Evolutionary conservation across 2,329 filamentous ascomycete species (phyloP).

Genomic region (Ceratocystis cacaofunesta): DNA sequence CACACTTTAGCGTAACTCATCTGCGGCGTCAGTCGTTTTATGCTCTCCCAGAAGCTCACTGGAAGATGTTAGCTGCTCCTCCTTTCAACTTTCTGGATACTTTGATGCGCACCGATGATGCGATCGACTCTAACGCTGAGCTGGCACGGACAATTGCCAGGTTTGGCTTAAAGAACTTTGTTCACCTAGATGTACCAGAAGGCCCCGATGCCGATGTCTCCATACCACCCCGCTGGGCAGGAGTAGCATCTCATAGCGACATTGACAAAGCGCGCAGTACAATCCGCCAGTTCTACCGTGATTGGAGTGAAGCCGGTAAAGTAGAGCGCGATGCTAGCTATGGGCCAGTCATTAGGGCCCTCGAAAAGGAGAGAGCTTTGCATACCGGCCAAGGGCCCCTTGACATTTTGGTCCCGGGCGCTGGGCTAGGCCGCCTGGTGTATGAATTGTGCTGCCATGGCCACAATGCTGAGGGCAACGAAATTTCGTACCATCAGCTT

Average conservation of each 20-base stretch:
- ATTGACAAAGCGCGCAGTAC: slow-evolving; percentile 87
- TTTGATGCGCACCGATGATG: slow-evolving; percentile 64
- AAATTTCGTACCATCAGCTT: slow-evolving; percentile 96
- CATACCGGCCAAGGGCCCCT: slow-evolving; percentile 26
- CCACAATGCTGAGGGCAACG: slow-evolving; percentile 70
- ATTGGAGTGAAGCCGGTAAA: slow-evolving; percentile 73
- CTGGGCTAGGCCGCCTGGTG: slow-evolving; percentile 74
- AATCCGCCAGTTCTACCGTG: slow-evolving; percentile 82
- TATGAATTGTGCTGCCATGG: slow-evolving; percentile 69
- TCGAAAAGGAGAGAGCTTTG: slow-evolving; percentile 36
- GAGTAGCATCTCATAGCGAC: slow-evolving; percentile 55
- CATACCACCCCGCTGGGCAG: slow-evolving; percentile 51
- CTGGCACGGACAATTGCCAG: slow-evolving; percentile 65
- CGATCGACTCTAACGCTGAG: slow-evolving; percentile 77
- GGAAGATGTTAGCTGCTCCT: slow-evolving; percentile 63
- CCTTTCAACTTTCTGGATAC: slow-evolving; percentile 74
- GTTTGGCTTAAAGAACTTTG: slow-evolving; percentile 53
- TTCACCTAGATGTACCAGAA: slow-evolving; percentile 8
- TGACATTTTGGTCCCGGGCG: slow-evolving; percentile 72
- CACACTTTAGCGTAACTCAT: slow-evolving; percentile 85
- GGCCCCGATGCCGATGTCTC: slow-evolving; percentile 25
- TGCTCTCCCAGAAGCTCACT: slow-evolving; percentile 68
- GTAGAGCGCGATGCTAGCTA: slow-evolving; percentile 66
- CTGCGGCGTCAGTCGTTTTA: slow-evolving; percentile 86
- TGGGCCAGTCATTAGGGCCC: slow-evolving; percentile 51